Percentiles rank a stretch among this genome's conserved stretches.
Conservation (phyloP, 805 yeast species). For the Helenozyma baotianmanensis region DNA sequence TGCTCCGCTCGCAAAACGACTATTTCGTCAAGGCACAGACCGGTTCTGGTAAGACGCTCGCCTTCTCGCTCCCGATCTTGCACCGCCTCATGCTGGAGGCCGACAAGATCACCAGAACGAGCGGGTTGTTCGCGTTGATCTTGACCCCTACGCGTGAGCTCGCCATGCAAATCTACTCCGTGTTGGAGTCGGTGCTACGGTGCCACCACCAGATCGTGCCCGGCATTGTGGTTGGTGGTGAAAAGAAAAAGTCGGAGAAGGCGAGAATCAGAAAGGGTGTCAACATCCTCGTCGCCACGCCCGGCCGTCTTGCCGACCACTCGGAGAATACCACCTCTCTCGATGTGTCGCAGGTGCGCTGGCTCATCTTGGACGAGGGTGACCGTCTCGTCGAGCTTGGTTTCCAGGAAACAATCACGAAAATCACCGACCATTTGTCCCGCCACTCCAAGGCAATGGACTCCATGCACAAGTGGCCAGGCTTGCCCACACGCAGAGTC, state of each 20-base stretch:
- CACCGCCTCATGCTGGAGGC: conserved; percentile 59
- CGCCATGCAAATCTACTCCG: conserved; percentile 84
- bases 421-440: conserved; percentile 61
- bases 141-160: conserved; percentile 94
- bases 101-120: conserved; percentile 45
- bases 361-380: conserved; percentile 94
- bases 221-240: conserved; percentile 96
- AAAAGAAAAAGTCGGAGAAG: conserved; percentile 93
- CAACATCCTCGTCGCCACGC: conserved; percentile 93
- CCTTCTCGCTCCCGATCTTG: conserved; percentile 81
- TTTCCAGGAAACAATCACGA: conserved; percentile 85
- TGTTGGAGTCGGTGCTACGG: conserved; percentile 64
- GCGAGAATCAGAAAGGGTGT: conserved; percentile 95
- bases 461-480: conserved; percentile 39
- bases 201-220: conserved; percentile 90
- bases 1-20: conserved; percentile 44
- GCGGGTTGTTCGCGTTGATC: conserved; percentile 86
- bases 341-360: conserved; percentile 69
- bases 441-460: conserved; percentile 36
- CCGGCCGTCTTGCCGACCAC: conserved; percentile 94
- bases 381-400: conserved; percentile 95
- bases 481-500: conserved; percentile 65
- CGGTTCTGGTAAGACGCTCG: conserved; percentile 94
- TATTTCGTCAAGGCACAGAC: conserved; percentile 94
- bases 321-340: conserved; percentile 81